Evolutionary conservation across 345 rosid species (phyloP).

Genomic region (Linum trigynum): DNA sequence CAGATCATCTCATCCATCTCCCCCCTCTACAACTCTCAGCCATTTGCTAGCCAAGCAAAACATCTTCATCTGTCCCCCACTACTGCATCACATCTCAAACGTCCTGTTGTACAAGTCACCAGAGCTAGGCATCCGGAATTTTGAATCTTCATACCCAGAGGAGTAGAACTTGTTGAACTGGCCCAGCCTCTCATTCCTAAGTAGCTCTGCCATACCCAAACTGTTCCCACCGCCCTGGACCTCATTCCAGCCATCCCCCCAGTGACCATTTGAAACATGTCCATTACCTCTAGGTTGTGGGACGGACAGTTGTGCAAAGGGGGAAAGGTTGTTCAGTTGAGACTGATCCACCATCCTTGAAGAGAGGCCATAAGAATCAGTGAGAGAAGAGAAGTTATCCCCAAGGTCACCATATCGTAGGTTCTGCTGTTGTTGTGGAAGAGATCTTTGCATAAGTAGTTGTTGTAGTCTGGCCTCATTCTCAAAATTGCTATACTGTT

Average conservation of each 20-base stretch:
- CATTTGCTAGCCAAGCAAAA: slow-evolving; percentile 17
- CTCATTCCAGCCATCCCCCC: slow-evolving; percentile 64
- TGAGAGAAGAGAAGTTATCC: slow-evolving; percentile 41
- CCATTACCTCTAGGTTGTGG: slow-evolving; percentile 48
- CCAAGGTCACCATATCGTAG: slow-evolving; percentile 39
- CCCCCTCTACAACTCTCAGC: slow-evolving; percentile 3
- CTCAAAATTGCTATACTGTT: slow-evolving; percentile 42
- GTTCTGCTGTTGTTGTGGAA: slow-evolving; percentile 47
- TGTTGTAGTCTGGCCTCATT: slow-evolving; percentile 55
- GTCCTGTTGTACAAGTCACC: slow-evolving; percentile 62
- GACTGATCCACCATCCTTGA: slow-evolving; percentile 57
- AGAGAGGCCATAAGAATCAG: slow-evolving; percentile 45
- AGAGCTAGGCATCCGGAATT: slow-evolving; percentile 54
- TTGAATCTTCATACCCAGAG: slow-evolving; percentile 57
- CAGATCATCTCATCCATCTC: slow-evolving; percentile 1
- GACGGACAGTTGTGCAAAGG: slow-evolving; percentile 39
- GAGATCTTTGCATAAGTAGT: slow-evolving; percentile 57
- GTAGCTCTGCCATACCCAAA: slow-evolving; percentile 53
- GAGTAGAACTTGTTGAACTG: slow-evolving; percentile 44
- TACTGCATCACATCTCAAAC: slow-evolving; percentile 48
- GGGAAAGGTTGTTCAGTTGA: slow-evolving; percentile 40
- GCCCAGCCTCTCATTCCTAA: slow-evolving; percentile 60
- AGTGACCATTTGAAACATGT: slow-evolving; percentile 47
- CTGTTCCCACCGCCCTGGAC: slow-evolving; percentile 43
- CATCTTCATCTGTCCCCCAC: slow-evolving; percentile 4